Evolutionary conservation across 2,329 filamentous ascomycete genomes (phyloP).

Genomic region (Westerdykella aurantiaca): DNA sequence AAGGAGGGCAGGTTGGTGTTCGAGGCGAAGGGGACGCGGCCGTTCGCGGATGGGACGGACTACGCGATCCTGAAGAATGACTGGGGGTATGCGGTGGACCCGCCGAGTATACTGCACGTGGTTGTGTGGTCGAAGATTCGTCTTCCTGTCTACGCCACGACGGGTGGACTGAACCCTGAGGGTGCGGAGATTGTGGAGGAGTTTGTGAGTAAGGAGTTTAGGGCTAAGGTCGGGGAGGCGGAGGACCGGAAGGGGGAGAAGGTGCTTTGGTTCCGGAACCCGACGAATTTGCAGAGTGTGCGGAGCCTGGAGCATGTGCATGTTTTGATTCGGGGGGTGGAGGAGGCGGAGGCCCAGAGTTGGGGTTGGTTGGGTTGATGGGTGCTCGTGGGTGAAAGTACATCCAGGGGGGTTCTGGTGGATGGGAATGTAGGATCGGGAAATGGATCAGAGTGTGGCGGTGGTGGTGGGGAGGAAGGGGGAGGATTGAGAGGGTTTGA

Average conservation of each 20-base stretch:
- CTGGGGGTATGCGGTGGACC: conserved; percentile 56
- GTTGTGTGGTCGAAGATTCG: conserved; percentile 48
- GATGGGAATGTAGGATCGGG: not conserved
- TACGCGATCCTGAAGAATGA: conserved; percentile 56
- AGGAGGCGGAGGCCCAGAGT: conserved; percentile 45
- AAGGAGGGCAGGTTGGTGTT: conserved; percentile 29
- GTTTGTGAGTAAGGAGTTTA: conserved; percentile 42
- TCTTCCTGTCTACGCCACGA: conserved; percentile 23
- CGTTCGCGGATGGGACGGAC: conserved; percentile 51
- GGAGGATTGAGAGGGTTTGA: no score
- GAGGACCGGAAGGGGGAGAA: conserved; percentile 35
- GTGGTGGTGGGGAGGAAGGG: not conserved
- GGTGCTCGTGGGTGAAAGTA: conserved; percentile 13
- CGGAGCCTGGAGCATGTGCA: conserved; percentile 65
- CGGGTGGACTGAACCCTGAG: conserved; percentile 25
- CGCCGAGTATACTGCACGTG: conserved; percentile 50
- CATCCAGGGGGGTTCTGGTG: conserved; percentile 13
- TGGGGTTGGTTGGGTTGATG: conserved; percentile 25
- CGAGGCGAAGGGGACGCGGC: conserved; percentile 41
- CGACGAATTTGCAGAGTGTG: conserved; percentile 56
- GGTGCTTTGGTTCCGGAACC: conserved; percentile 62
- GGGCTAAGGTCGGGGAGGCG: conserved; percentile 34
- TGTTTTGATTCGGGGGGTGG: conserved; percentile 65
- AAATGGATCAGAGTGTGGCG: not conserved
- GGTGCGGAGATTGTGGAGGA: conserved; percentile 8